phyloP scores from a whole-genome alignment of 495 filamentous ascomycete genomes.

The Penicillium crystallinum region DNA sequence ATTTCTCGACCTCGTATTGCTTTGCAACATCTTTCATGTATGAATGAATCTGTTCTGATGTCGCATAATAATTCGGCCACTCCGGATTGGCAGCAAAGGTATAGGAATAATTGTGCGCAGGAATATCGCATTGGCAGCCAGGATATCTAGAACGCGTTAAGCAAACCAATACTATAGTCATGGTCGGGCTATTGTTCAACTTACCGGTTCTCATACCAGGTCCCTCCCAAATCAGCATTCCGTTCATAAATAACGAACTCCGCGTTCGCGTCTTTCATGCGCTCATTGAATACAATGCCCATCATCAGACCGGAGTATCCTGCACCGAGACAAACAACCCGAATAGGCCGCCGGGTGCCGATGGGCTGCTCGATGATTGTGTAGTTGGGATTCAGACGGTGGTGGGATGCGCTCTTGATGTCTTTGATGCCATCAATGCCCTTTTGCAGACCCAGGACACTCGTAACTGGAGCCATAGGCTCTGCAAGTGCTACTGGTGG shows the following conservation, averaged over 20 bases:
- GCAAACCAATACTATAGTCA: too few relatives aligned
- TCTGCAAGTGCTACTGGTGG: background rate
- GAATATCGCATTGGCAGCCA: slow-evolving; percentile 50
- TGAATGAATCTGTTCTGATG: slow-evolving; percentile 47
- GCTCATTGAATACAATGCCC: background rate
- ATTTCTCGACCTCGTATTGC: slow-evolving; percentile 26
- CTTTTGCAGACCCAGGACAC: background rate
- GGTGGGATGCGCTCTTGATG: background rate
- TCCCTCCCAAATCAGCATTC: slow-evolving; percentile 16
- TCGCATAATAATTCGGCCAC: slow-evolving; percentile 53
- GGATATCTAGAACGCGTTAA: slow-evolving; percentile 26
- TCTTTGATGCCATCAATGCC: background rate
- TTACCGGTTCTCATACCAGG: slow-evolving; percentile 51
- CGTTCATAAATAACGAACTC: slow-evolving; percentile 5
- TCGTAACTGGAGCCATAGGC: background rate
- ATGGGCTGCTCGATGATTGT: slow-evolving; percentile 11
- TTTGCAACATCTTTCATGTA: slow-evolving; percentile 49
- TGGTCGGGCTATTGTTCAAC: background rate
- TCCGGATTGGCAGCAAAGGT: slow-evolving; percentile 50
- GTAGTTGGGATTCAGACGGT: background rate
- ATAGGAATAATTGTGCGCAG: slow-evolving; percentile 44
- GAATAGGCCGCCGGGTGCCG: slow-evolving; percentile 5
- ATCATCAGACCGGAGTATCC: slow-evolving; percentile 7
- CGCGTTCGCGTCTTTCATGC: slow-evolving; percentile 1
- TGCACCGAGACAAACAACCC: slow-evolving; percentile 5